These are phyloP conservation scores for Skeletonema costatum DNA, from an alignment of 108 stramenopile species.

Conservation along the genomic window DNA sequence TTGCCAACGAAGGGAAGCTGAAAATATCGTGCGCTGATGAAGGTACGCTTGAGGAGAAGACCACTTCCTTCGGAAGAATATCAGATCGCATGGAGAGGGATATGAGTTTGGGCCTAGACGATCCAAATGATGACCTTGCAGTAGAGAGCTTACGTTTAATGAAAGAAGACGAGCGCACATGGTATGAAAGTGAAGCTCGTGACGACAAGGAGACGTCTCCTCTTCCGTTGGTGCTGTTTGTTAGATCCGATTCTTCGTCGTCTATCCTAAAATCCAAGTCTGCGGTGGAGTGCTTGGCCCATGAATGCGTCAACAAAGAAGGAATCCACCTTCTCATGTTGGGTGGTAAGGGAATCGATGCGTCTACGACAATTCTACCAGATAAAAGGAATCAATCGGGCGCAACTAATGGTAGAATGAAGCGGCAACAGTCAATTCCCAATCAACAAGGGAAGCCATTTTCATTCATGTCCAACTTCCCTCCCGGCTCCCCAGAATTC, in stretches of 20 bases:
- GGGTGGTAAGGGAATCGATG: conserved; percentile 80
- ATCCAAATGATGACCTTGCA: conserved; percentile 83
- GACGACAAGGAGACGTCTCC: conserved; percentile 4
- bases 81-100: conserved; percentile 77
- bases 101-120: conserved; percentile 70
- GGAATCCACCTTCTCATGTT: conserved; percentile 74
- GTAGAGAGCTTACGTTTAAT: conserved; percentile 65
- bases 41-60: not conserved
- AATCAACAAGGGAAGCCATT: conserved; percentile 35
- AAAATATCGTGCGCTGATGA: not conserved
- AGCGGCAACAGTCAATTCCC: conserved; percentile 13
- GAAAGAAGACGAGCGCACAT: conserved; percentile 67
- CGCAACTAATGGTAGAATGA: conserved; percentile 30
- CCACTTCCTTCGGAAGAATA: conserved; percentile 49
- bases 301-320: conserved; percentile 70
- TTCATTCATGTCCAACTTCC: conserved; percentile 50
- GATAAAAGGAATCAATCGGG: conserved; percentile 9
- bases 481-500: conserved; percentile 47
- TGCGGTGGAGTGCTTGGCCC: conserved; percentile 73
- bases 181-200: conserved; percentile 25
- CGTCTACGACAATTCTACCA: conserved; percentile 60
- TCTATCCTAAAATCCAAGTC: conserved; percentile 79
- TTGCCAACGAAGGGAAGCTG: conserved; percentile 62
- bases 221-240: conserved; percentile 74
- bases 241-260: conserved; percentile 69